phyloP scores from a whole-genome alignment of 169 alveolate species.

The Theileria sp. region DNA sequence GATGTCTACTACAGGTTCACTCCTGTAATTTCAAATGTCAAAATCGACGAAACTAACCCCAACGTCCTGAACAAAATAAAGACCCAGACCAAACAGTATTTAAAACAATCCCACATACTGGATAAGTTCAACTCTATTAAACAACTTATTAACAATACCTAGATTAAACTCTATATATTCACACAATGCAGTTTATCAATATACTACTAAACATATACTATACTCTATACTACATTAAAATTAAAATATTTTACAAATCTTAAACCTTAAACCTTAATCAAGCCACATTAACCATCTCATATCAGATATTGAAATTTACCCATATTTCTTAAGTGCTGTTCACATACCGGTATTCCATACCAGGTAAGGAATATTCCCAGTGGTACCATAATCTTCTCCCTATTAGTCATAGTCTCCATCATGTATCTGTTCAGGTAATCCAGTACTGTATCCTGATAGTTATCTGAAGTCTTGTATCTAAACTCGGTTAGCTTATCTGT shows the following conservation, averaged over 20 bases:
- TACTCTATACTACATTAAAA: neutral
- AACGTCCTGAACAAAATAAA: constrained; percentile 49
- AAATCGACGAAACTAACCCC: constrained; percentile 47
- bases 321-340: neutral
- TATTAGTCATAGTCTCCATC: neutral
- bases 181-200: neutral
- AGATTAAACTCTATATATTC: neutral
- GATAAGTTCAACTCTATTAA: neutral
- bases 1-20: constrained; percentile 41
- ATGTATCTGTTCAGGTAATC: constrained; percentile 1
- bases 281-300: neutral
- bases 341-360: constrained; percentile 4
- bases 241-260: neutral
- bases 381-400: neutral
- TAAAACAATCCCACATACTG: constrained; percentile 7
- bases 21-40: constrained; percentile 46
- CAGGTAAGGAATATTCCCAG: constrained; percentile 7
- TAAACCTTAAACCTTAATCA: neutral
- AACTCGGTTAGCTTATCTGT: neutral
- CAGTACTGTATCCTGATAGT: neutral
- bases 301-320: neutral
- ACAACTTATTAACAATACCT: neutral
- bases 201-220: neutral
- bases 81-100: constrained; percentile 24
- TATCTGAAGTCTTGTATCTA: neutral